phyloP scores from a whole-genome alignment of 2,329 filamentous ascomycete genomes.

The Stemphylium vesicarium region DNA sequence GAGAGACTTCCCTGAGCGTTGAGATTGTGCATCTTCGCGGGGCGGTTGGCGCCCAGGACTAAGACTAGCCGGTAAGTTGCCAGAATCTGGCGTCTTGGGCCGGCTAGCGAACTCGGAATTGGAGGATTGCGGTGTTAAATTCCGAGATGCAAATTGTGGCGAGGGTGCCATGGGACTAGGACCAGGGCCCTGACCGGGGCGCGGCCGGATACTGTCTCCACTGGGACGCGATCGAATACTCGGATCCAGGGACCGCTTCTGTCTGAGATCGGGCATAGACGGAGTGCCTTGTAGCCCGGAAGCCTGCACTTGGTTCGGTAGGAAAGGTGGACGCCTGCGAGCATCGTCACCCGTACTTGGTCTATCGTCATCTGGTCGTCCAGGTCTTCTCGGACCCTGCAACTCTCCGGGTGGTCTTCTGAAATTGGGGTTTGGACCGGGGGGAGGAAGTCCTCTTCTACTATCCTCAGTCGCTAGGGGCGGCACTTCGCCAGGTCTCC shows the following conservation, averaged over 20 bases:
- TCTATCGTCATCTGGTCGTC: slow-evolving; percentile 29
- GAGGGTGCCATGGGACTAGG: slow-evolving; percentile 39
- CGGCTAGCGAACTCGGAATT: slow-evolving; percentile 44
- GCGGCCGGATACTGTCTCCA: slow-evolving; percentile 45
- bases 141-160: slow-evolving; percentile 38
- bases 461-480: slow-evolving; percentile 20
- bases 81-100: slow-evolving; percentile 43
- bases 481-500: slow-evolving; percentile 28
- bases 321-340: slow-evolving; percentile 34
- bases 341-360: slow-evolving; percentile 40
- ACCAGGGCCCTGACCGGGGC: slow-evolving; percentile 38
- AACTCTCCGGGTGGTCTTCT: slow-evolving; percentile 30
- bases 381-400: slow-evolving; percentile 28
- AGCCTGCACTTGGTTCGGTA: slow-evolving; percentile 27
- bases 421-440: slow-evolving; percentile 28
- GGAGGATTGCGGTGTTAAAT: slow-evolving; percentile 51
- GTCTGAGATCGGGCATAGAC: slow-evolving; percentile 36
- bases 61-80: slow-evolving; percentile 29
- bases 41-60: slow-evolving; percentile 37
- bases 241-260: slow-evolving; percentile 44
- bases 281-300: slow-evolving; percentile 11
- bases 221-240: slow-evolving; percentile 44
- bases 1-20: slow-evolving; percentile 36
- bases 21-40: slow-evolving; percentile 40
- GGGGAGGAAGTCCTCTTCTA: slow-evolving; percentile 20